Conservation (phyloP, 2,329 filamentous ascomycete genomes). For the Epichloe elymi region DNA sequence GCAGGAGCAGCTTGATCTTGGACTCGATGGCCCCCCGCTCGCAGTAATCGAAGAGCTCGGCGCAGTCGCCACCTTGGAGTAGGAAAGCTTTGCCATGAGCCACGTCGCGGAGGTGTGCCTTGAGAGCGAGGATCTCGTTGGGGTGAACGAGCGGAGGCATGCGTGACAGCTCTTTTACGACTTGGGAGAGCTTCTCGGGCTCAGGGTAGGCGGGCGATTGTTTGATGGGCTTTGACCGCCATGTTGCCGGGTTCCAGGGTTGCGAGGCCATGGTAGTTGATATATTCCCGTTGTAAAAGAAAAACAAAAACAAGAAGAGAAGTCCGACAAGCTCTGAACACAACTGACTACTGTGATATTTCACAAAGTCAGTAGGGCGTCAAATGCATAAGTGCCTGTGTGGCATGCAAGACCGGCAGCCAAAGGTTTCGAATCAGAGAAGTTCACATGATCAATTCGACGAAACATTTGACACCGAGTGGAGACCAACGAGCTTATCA, state of each 20-base stretch:
- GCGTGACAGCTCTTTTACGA: conserved; percentile 49
- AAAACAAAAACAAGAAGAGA: no score
- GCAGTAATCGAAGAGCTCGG: conserved; percentile 96
- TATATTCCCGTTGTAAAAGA: no score
- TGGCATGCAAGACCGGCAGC: no score
- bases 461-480: no score
- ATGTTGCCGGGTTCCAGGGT: conserved; percentile 52
- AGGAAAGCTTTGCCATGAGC: conserved; percentile 85
- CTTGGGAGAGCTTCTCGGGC: conserved; percentile 40
- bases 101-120: conserved; percentile 68
- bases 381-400: no score
- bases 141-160: conserved; percentile 72
- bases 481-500: no score
- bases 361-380: no score
- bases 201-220: conserved; percentile 62
- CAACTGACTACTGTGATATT: no score
- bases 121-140: conserved; percentile 67
- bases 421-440: no score
- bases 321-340: no score
- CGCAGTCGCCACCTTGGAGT: conserved; percentile 92
- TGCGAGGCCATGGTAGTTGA: not conserved
- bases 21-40: conserved; percentile 76
- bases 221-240: conserved; percentile 67
- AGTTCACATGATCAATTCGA: no score
- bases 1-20: conserved; percentile 90